Base-by-base conservation (phyloP, 1,284 basidiomycete species). In the Cystobasidium pallidum region DNA sequence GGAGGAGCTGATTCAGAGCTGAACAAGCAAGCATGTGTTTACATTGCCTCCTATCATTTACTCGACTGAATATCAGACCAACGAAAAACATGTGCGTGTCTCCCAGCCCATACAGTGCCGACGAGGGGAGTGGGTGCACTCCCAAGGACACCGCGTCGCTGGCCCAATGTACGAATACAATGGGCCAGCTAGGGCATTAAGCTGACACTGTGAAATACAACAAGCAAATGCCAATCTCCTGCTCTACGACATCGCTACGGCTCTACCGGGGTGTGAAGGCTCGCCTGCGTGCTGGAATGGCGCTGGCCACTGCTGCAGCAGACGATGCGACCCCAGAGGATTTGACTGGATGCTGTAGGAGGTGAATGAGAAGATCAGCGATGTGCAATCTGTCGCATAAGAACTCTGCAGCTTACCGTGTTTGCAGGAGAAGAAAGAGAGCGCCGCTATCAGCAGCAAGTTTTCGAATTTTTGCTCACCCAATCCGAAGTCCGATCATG, bases 301-400 rank as follows among this genome's bases (percentile, higher is more conserved):
- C n/a, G n/a, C n/a, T n/a, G n/a, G n/a, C n/a, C n/a, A n/a, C n/a
- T n/a, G n/a, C n/a, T n/a, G n/a, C n/a, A n/a, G n/a, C 36, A 24
- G 15, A 8, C 62, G 28, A 52, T 64, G 62, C 62, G 45, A 47
- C 47, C 62, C 28, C 62, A 64, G 62, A 64, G 68, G 59, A 71
- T 71, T 71, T 71, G 68, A 71, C 68, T 63, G 61, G 68, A 71
- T 63, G 68, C 68, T 71, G 58, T n/a, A 52, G n/a, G 52, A n/a
- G 43, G 49, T 24, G 19, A 11, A 26, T 2, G 2, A 17, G 39
- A 30, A 15, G 15, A 28, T 45, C 57, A 71, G 39, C 30, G 21
- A 45, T 32, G 41, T 19, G 13, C 11, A 13, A n/a, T n/a, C n/a
- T n/a, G n/a, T n/a, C n/a, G n/a, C n/a, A n/a, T n/a, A n/a, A n/a